Evolutionary conservation across 2,329 filamentous ascomycete species (phyloP).

Genomic region (Clarireedia monteithiana): DNA sequence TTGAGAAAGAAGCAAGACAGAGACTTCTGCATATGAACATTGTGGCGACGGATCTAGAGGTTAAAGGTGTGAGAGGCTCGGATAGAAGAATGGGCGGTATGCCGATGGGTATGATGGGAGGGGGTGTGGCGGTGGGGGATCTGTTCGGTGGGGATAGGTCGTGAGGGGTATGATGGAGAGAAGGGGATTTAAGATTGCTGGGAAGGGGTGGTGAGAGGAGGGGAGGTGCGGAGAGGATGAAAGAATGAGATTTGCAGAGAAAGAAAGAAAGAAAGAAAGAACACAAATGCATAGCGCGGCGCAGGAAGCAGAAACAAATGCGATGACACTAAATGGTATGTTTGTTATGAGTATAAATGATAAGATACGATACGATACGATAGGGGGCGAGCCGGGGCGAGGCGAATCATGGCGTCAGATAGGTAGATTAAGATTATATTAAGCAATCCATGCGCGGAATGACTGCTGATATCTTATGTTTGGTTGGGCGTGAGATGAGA

Average conservation of each 20-base stretch:
- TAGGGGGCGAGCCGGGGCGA: no score
- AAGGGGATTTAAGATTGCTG: neutral
- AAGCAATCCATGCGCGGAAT: no score
- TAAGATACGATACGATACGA: neutral
- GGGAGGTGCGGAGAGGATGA: neutral
- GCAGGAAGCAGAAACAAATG: neutral
- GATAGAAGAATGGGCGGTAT: neutral
- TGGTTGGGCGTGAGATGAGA: no score
- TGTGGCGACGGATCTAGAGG: constrained; percentile 65
- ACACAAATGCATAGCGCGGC: neutral
- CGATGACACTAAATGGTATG: neutral
- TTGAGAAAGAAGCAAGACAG: constrained; percentile 68
- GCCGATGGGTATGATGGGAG: neutral
- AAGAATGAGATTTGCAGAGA: neutral
- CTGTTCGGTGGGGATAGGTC: neutral
- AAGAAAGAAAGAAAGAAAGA: neutral
- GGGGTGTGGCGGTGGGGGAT: neutral
- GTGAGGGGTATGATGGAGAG: neutral
- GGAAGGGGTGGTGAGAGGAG: neutral
- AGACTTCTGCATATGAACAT: constrained; percentile 73
- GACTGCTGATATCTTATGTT: no score
- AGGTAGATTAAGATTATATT: no score
- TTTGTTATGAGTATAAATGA: neutral
- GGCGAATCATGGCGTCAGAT: neutral
- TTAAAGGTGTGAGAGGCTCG: constrained; percentile 30